Evolutionary conservation across 768 basidiomycete species (phyloP).

Genomic region (Amyloporia xantha): DNA sequence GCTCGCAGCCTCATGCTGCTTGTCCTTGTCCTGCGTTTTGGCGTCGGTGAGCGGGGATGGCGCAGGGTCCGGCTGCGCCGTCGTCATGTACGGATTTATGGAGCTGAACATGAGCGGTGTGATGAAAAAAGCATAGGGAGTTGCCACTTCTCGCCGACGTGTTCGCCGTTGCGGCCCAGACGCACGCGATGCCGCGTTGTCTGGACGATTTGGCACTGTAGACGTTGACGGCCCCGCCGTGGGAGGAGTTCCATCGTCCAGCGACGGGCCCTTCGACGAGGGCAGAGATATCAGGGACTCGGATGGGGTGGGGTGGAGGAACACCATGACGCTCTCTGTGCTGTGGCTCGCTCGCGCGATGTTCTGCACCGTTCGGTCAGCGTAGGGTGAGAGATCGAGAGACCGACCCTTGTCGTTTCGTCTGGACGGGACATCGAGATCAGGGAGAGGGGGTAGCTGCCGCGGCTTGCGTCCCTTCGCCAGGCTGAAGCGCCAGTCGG

Average conservation of each 20-base stretch:
- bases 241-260: neutral
- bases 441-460: neutral
- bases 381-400: neutral
- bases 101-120: constrained; percentile 1
- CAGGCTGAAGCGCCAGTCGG: neutral
- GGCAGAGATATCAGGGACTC: neutral
- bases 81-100: neutral
- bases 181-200: neutral
- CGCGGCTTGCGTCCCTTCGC: neutral
- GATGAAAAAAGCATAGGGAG: constrained; percentile 1
- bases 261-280: neutral
- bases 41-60: neutral
- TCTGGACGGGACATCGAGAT: neutral
- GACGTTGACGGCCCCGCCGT: neutral
- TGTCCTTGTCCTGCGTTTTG: neutral
- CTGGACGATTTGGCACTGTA: neutral
- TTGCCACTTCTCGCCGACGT: neutral
- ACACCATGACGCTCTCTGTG: constrained; percentile 2
- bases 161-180: neutral
- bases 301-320: neutral
- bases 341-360: neutral
- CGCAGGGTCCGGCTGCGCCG: neutral
- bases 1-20: neutral
- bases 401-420: neutral
- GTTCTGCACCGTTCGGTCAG: neutral